Conservation (phyloP, 2,329 filamentous ascomycete genomes). For the Arthrocladium fulminans region DNA sequence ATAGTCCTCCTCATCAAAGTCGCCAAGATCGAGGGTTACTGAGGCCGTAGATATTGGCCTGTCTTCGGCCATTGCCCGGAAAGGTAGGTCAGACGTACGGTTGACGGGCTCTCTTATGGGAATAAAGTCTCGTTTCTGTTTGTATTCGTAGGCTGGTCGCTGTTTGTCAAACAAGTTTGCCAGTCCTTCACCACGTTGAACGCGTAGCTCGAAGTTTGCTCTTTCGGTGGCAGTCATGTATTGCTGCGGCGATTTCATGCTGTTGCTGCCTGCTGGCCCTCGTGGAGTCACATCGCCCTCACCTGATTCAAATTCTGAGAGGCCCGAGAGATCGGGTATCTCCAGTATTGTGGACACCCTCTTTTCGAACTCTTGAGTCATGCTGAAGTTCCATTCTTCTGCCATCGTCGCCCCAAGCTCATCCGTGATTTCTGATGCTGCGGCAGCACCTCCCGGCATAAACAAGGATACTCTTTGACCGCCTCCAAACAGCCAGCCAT, state of each 20-base stretch:
- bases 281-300: constrained; percentile 33
- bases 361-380: constrained; percentile 52
- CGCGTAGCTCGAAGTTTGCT: constrained; percentile 48
- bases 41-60: constrained; percentile 39
- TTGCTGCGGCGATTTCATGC: constrained; percentile 19
- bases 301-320: constrained; percentile 37
- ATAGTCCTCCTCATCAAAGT: constrained; percentile 42
- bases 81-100: constrained; percentile 47
- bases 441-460: constrained; percentile 49
- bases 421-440: constrained; percentile 40
- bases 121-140: constrained; percentile 43
- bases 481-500: constrained; percentile 41
- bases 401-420: constrained; percentile 35
- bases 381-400: constrained; percentile 58
- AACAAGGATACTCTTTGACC: constrained; percentile 49
- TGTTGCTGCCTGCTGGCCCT: constrained; percentile 9
- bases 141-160: constrained; percentile 50
- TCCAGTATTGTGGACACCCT: constrained; percentile 38
- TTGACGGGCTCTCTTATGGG: constrained; percentile 29
- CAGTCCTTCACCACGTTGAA: constrained; percentile 48
- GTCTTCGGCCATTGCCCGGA: constrained; percentile 28
- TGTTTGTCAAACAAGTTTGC: constrained; percentile 50
- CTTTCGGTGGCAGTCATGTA: constrained; percentile 38
- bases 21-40: constrained; percentile 45
- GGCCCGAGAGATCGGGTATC: constrained; percentile 25